Evolutionary conservation across 192 early-diverging fungal genomes (phyloP).

Genomic region (Linnemannia schmuckeri): DNA sequence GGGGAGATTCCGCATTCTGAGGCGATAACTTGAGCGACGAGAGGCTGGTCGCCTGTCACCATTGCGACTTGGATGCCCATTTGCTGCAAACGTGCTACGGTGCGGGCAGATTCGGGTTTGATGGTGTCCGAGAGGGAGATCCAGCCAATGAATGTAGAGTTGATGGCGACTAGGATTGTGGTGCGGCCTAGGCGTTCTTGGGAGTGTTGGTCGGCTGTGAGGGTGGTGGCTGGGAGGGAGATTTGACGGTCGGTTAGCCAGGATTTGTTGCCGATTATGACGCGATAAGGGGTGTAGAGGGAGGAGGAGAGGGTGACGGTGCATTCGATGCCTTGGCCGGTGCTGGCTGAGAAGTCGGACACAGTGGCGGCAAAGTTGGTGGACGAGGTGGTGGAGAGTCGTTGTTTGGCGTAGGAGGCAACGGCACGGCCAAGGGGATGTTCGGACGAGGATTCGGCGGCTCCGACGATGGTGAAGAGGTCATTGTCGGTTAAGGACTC

Average conservation of each 20-base stretch:
- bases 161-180: slow-evolving; percentile 79
- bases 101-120: slow-evolving; percentile 78
- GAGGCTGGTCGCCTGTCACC: slow-evolving; percentile 92
- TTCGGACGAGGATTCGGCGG: slow-evolving; percentile 85
- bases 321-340: slow-evolving; percentile 77
- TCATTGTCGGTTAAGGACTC: slow-evolving; percentile 49
- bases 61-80: slow-evolving; percentile 86
- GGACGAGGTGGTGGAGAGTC: slow-evolving; percentile 39
- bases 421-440: slow-evolving; percentile 87
- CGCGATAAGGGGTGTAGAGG: slow-evolving; percentile 21
- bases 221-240: slow-evolving; percentile 49
- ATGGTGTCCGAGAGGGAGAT: slow-evolving; percentile 87
- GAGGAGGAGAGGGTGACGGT: slow-evolving; percentile 50
- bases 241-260: slow-evolving; percentile 67
- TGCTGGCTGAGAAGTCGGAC: slow-evolving; percentile 71
- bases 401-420: slow-evolving; percentile 64
- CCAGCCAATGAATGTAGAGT: slow-evolving; percentile 68
- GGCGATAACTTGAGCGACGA: slow-evolving; percentile 86
- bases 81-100: slow-evolving; percentile 74
- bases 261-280: slow-evolving; percentile 79
- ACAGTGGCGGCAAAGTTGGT: slow-evolving; percentile 51
- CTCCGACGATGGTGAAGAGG: slow-evolving; percentile 75
- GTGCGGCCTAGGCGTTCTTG: slow-evolving; percentile 81
- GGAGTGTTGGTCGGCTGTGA: slow-evolving; percentile 35
- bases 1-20: slow-evolving; percentile 76